Evolutionary conservation across 495 filamentous ascomycete genomes (phyloP), one percentile per base, ranked within the genome.

Genomic region (Pseudotulostoma volvatum): DNA sequence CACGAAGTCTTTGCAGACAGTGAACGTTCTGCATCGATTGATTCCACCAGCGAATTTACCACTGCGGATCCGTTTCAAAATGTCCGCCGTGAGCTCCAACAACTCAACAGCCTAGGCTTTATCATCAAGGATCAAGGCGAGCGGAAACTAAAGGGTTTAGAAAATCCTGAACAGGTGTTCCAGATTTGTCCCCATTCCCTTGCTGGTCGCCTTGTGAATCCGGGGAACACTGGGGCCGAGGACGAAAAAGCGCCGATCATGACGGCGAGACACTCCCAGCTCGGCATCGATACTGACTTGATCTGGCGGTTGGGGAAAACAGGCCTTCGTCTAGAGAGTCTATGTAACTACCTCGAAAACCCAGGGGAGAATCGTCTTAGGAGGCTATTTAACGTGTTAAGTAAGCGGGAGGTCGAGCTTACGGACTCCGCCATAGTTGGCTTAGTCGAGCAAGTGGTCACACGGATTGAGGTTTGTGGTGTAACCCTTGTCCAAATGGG

Each of bases 91-190:
- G 90, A 97, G 56, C 71, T 97, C 14, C 76, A 85, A 21, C 79
- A 81, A 9, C 67, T 99, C 16, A 85, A 76, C 44, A 84, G 77
- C 44, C 84, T 93, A 62, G 92, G 92, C 13, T 99, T 96, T 51
- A 83, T 93, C 53, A 84, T 95, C 50, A 94, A 94, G 56, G 84
- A 92, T 45, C 81, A 96, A 49, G 90, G 90, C 15, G 82, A 93
- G 50, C 75, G 76, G 31, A 94, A 90, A 49, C 64, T 99, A 23
- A 99, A 99, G 55, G 90, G 90, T 2, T 73, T 99, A 5, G 90
- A 99, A 53, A 99, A 99, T 55, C 90, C 92, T 3, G 90, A 99
- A 54, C 77, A 83, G 38, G 77, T 99, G 37, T 93, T 88, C 54
- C 73, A 93, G 28, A 82, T 96, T 53, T 96, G 92, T 53, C 87